Evolutionary conservation across 1,284 basidiomycete species (phyloP).

Genomic region (Neolentinus lepideus): DNA sequence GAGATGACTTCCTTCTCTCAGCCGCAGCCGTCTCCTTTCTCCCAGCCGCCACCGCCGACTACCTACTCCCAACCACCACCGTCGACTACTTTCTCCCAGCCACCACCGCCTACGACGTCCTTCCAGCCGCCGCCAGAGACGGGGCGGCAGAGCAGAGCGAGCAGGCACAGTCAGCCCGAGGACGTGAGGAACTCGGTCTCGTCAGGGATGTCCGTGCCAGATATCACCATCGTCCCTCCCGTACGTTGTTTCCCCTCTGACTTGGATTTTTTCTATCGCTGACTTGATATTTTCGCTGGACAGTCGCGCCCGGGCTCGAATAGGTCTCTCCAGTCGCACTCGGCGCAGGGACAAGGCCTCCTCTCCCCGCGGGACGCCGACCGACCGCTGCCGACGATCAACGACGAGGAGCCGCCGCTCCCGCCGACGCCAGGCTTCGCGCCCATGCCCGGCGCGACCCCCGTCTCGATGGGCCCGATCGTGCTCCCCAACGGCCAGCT

Average conservation of each 20-base stretch:
- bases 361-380: neutral
- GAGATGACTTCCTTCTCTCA: neutral
- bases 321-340: neutral
- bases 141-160: neutral
- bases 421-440: neutral
- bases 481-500: neutral
- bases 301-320: neutral
- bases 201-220: neutral
- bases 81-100: neutral
- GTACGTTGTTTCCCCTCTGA: neutral
- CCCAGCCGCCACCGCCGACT: neutral
- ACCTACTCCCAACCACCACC: neutral
- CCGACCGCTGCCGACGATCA: neutral
- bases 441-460: neutral
- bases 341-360: neutral
- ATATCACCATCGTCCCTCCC: conserved; percentile 1
- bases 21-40: neutral
- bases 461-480: neutral
- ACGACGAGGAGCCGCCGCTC: neutral
- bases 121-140: neutral
- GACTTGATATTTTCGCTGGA: neutral
- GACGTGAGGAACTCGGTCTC: neutral
- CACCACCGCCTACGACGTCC: neutral
- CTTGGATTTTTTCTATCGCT: neutral
- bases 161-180: neutral